Evolutionary conservation across 2,329 filamentous ascomycete species (phyloP), one percentile per base, ranked within the genome.

Genomic region (Talaromyces sp.): DNA sequence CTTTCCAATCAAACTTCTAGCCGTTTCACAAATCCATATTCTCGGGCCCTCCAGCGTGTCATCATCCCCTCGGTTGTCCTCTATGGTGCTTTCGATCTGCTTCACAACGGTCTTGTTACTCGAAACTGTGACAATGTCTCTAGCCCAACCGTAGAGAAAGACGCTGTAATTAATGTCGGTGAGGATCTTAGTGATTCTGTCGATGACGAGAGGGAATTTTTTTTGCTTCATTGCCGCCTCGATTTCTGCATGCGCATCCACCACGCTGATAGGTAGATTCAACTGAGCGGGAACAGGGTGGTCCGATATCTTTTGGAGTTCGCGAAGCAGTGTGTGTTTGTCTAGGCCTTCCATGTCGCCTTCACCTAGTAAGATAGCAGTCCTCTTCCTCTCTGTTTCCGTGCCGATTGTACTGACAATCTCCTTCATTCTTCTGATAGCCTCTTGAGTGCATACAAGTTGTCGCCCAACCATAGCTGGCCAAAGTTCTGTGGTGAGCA

Each of bases 101-200:
- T 86, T 90, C 24, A 86, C 84, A 52, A 90, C 87, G 1, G 85
- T 85, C 24, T 85, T 83, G 72, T 93, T 93, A 67, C 88, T 89
- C 3, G 89, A 91, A 60, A 93, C 77, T 0, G 90, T 93, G 1
- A 88, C 90, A 31, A 84, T 72, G 0, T 83, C 79, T 9, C 80
- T 77, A 10, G 82, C 82, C 90, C 90, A 93, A 16, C 90, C 90
- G 71, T 88, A 87, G 61, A 90, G 79, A 72, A 93, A 91, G 9
- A 92, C 89, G 22, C 88, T 88, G 62, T 82, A 77, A 70, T 91
- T 92, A 64, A 90, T 86, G 13, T 81, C 76, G 0, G 84, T 87
- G 60, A 90, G 78, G 6, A 81, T 77, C 9, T 79, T 69, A 5
- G 72, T 80, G 61, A 82, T 82, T 68, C 71, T 78, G 47, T 70